These are phyloP conservation scores for Pneumocystis wakefieldiae DNA, from an alignment of 1,139 yeast species.

Conservation along the genomic window DNA sequence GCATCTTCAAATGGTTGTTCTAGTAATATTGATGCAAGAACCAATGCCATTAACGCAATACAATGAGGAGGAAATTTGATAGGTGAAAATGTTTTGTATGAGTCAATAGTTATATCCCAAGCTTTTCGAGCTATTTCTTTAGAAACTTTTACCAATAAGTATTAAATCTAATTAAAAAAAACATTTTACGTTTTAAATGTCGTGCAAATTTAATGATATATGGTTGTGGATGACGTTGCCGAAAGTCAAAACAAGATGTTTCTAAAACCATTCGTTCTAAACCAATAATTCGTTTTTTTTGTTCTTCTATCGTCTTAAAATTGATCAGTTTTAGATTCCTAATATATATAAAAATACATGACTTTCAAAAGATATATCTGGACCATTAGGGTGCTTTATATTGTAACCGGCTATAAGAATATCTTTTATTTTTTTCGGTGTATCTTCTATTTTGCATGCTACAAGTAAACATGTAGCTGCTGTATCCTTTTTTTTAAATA, in stretches of 20 bases:
- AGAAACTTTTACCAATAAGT: conserved; percentile 14
- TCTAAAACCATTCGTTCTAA: conserved; percentile 61
- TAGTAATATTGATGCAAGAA: conserved; percentile 26
- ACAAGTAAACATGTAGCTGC: conserved; percentile 64
- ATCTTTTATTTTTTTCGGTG: conserved; percentile 64
- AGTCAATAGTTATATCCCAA: conserved; percentile 66
- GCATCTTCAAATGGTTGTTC: neutral
- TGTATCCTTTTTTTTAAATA: conserved; percentile 31
- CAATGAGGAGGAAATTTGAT: conserved; percentile 68
- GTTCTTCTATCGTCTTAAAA: conserved; percentile 14
- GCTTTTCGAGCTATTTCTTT: conserved; percentile 29
- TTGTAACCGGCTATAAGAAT: conserved; percentile 26
- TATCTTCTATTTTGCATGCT: conserved; percentile 76
- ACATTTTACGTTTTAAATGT: conserved; percentile 33
- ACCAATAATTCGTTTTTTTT: conserved; percentile 14
- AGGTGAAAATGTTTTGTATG: conserved; percentile 55
- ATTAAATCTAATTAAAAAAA: neutral
- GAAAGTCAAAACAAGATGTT: conserved; percentile 58
- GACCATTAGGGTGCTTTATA: conserved; percentile 15
- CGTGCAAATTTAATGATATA: conserved; percentile 55
- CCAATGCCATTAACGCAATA: conserved; percentile 54
- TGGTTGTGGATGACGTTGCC: conserved; percentile 50
- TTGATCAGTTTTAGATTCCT: neutral
- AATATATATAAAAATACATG: conserved; percentile 6
- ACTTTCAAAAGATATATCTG: conserved; percentile 14